These are phyloP conservation scores for Corymbia maculata DNA, from an alignment of 345 rosid genomes.

Conservation along the genomic window DNA sequence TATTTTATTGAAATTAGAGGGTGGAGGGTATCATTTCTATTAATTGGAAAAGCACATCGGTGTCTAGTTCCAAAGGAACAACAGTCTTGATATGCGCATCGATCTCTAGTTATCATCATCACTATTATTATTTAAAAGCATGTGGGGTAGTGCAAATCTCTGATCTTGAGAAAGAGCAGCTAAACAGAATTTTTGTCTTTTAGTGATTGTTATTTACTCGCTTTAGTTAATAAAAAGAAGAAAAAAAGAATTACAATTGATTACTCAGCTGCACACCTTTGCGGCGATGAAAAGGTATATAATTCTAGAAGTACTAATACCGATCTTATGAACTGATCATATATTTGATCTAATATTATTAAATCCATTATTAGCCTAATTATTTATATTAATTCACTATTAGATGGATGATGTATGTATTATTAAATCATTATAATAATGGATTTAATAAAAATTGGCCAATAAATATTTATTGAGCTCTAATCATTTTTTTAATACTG, in stretches of 20 bases:
- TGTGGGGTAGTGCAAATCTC: background rate
- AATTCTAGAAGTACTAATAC: background rate
- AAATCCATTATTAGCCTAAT: fast-evolving
- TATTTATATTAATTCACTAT: background rate
- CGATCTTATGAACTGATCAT: background rate
- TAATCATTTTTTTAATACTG: background rate
- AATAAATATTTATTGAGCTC: background rate
- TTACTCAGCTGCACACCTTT: background rate
- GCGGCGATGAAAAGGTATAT: background rate
- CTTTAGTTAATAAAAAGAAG: background rate
- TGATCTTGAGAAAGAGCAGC: background rate
- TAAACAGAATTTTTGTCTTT: background rate
- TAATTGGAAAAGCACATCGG: background rate
- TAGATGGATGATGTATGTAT: background rate
- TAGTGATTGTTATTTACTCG: background rate
- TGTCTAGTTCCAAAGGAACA: background rate
- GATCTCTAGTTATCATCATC: background rate
- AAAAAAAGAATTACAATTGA: background rate
- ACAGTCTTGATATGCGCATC: background rate
- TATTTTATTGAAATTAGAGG: background rate
- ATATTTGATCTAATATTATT: background rate
- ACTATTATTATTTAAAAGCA: background rate
- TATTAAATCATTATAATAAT: background rate
- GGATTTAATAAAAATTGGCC: background rate
- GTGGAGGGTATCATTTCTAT: background rate